These are phyloP conservation scores for Floccularia luteovirens DNA, from an alignment of 768 basidiomycete genomes.

Conservation along the genomic window DNA sequence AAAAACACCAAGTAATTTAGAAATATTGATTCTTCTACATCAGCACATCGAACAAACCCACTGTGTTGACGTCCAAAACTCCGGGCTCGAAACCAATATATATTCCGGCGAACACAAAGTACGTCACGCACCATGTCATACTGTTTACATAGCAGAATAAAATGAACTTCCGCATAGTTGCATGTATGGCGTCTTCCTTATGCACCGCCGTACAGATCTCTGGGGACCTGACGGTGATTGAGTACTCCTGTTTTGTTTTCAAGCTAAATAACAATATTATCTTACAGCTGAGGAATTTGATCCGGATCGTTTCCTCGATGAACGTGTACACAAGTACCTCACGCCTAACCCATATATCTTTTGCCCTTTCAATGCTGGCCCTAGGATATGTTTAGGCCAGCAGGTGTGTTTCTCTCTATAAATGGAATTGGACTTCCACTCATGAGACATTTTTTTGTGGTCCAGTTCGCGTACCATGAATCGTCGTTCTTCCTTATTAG, in stretches of 20 bases:
- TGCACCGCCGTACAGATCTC: conserved; percentile 41
- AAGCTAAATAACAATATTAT: too few species aligned
- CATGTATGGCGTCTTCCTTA: conserved; percentile 30
- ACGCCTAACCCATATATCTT: conserved; percentile 35
- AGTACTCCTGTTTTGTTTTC: not conserved
- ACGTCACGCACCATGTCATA: not conserved
- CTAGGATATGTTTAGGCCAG: conserved; percentile 29
- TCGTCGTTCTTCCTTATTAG: conserved; percentile 47
- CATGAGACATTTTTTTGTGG: too few species aligned
- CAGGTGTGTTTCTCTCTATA: conserved; percentile 28
- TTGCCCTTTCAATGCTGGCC: conserved; percentile 31
- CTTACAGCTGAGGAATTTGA: conserved; percentile 38
- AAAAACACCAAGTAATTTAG: too few species aligned
- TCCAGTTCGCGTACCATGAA: conserved; percentile 49
- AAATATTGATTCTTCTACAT: conserved; percentile 4
- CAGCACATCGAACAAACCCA: conserved; percentile 3
- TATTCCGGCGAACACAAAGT: conserved; percentile 6
- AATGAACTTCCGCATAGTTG: too few species aligned
- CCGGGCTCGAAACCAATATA: conserved; percentile 6
- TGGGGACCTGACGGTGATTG: conserved; percentile 48
- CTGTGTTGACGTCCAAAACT: conserved; percentile 13
- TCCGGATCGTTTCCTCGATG: conserved; percentile 51
- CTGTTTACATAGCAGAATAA: too few species aligned
- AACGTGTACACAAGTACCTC: conserved; percentile 34
- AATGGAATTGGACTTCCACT: too few species aligned